Evolutionary conservation across 371 early-diverging fungal species (phyloP).

Genomic region (Lichtheimia corymbifera): DNA sequence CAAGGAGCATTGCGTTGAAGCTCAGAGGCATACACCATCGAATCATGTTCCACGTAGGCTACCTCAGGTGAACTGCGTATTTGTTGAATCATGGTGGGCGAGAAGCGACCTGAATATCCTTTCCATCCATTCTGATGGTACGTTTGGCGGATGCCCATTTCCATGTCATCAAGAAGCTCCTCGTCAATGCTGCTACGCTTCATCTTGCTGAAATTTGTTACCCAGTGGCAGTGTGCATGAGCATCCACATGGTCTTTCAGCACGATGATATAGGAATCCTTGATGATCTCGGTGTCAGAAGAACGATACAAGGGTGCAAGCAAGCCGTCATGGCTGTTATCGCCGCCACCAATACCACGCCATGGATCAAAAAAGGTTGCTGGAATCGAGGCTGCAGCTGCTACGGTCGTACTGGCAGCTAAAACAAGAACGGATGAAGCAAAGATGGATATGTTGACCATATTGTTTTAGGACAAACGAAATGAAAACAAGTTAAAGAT

Average conservation of each 20-base stretch:
- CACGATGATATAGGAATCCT: constrained; percentile 84
- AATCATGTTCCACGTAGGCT: constrained; percentile 60
- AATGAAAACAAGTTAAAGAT: too few species aligned
- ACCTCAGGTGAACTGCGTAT: constrained; percentile 74
- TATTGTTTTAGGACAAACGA: background rate
- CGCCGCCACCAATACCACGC: too few species aligned
- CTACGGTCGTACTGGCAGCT: constrained; percentile 6
- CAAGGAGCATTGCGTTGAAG: constrained; percentile 79
- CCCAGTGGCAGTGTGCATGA: constrained; percentile 37
- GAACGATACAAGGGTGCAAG: constrained; percentile 69
- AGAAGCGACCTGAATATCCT: constrained; percentile 84
- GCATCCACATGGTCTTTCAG: constrained; percentile 63
- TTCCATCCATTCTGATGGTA: constrained; percentile 73
- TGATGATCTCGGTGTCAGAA: constrained; percentile 64
- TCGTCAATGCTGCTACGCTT: constrained; percentile 6
- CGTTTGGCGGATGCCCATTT: constrained; percentile 66
- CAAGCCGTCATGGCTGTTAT: background rate
- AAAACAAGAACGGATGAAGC: constrained; percentile 19
- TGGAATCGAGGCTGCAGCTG: background rate
- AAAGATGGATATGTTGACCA: constrained; percentile 17
- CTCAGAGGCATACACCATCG: constrained; percentile 69
- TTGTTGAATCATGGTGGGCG: constrained; percentile 60
- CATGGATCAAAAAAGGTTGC: constrained; percentile 6
- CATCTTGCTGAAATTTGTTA: constrained; percentile 19
- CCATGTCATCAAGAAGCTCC: constrained; percentile 25